Base-by-base conservation (phyloP, 371 early-diverging fungal genomes). In the Mucor mucedo region DNA sequence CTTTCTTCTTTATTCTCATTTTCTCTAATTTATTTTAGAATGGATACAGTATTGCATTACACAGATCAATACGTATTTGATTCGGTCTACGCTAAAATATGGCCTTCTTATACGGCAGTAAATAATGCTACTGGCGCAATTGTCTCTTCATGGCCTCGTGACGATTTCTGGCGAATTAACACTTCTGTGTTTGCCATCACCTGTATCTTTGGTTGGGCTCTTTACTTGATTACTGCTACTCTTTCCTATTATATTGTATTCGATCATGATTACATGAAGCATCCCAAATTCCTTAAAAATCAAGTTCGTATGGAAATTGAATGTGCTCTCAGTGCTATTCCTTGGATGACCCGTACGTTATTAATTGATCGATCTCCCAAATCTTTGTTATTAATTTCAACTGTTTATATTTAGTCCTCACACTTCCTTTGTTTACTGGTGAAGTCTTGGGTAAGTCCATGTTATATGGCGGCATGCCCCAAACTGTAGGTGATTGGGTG, bases 211-310 rank as follows among this genome's bases (percentile, higher is more conserved):
- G 94, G 86, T 44, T 77, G 86, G 65, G 49, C 90, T 63, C 88
- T 95, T 64, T 98, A 98, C 73, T 88, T 95, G 54, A 50, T 70
- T 47, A 84, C 92, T 27, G 91, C 95, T 1, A 70, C 84, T 5
- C 63, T 91, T 29, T 90, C 92, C 35, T 98, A 93, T 78, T 84
- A 82, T 68, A 68, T 91, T 30, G 72, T 95, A n/a, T 98, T 90
- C 76, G 97, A 98, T 73, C 87, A 92, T 65, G 85, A 86, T 39
- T 90, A 89, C 13, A 87, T 89, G 85, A 89, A 92, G 75, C 96
- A 98, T 69, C 97, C 97, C 13, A 94, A 94, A 72, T 96, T 88
- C 65, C 83, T 98, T 59, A 87, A 85, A 67, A 91, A 95, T 71
- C 98, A 98, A 78, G 86, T 96, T 55, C 74, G 83, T 32, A 77